Percentiles rank a stretch among this genome's conserved stretches.
Conservation (phyloP, 2,329 filamentous ascomycete genomes). For the Colletotrichum costaricense region DNA sequence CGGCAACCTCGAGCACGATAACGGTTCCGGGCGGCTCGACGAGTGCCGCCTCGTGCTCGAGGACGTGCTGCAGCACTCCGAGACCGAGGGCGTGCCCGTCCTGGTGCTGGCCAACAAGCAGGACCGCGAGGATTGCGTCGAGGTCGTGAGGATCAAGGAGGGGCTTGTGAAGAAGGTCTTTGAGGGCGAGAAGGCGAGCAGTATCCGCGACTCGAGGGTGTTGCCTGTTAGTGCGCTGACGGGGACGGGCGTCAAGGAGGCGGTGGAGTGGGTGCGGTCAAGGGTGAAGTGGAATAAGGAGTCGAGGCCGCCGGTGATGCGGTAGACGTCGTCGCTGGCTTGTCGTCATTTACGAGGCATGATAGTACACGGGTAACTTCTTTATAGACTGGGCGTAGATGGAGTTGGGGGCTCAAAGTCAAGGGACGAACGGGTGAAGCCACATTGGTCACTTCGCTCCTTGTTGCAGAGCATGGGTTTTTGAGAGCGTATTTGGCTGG, state of each 20-base stretch:
- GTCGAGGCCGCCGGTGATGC: slow-evolving; percentile 89
- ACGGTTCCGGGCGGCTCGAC: slow-evolving; percentile 72
- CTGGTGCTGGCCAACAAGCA: slow-evolving; percentile 97
- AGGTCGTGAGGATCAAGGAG: slow-evolving; percentile 97
- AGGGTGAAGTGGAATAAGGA: slow-evolving; percentile 98
- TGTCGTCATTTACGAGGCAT: slow-evolving; percentile 23
- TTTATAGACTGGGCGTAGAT: slow-evolving; percentile 31
- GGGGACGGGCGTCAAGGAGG: slow-evolving; percentile 88
- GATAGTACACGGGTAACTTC: not conserved
- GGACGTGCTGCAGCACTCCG: slow-evolving; percentile 86
- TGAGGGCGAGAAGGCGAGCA: slow-evolving; percentile 89
- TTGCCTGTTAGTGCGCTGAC: slow-evolving; percentile 92
- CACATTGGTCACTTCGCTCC: not conserved
- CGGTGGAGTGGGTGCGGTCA: slow-evolving; percentile 95
- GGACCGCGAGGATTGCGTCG: slow-evolving; percentile 95
- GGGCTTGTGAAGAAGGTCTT: slow-evolving; percentile 95
- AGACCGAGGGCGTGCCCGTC: slow-evolving; percentile 91
- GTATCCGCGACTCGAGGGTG: slow-evolving; percentile 90
- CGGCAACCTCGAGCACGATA: slow-evolving; percentile 69
- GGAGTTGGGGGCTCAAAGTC: slow-evolving; percentile 20
- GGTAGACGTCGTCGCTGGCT: slow-evolving; percentile 61
- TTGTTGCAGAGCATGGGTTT: slow-evolving; percentile 3
- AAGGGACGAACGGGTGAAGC: not conserved
- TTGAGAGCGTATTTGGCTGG: slow-evolving; percentile 29
- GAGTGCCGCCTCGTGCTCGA: slow-evolving; percentile 93